Base-by-base conservation (phyloP, 1,284 basidiomycete species). In the Nidula niveotomentosa region DNA sequence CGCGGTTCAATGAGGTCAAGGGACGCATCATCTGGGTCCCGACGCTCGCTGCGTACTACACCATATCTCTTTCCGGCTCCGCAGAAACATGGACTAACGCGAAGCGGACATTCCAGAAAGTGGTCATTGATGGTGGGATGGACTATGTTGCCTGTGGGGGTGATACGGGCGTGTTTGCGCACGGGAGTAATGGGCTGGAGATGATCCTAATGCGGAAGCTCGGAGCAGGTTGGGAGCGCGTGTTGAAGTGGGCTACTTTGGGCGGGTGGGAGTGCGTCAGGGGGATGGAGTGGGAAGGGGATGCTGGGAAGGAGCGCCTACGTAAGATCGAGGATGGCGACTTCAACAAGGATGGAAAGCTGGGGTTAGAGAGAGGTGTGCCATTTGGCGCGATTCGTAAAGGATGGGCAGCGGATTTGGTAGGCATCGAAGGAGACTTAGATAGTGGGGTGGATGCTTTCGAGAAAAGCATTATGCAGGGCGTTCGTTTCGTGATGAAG, bases 91-190 rank as follows among this genome's bases (percentile, higher is more conserved):
- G 82, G 83, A 69, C 72, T 47, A 61, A 60, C 36, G 71, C 70
- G 1, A 60, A 66, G 34, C 58, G 58, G 8, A 72, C 75, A 6
- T 87, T 89, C 70, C 60, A 66, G 51, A 65, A 65, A 2, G 23
- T 23, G 39, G 83, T 79, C 7, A 62, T 86, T 8, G 65, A 68
- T 23, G 60, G 65, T 2, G 75, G 73, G 0, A 63, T 78, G 56
- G 72, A 76, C 15, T 76, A 75, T 48, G 76, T 87, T 52, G 83
- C 82, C 4, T 82, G 81, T 62, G 84, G 85, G 3, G 84, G 85
- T 1, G 84, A 88, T 64, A 87, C 84, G 0, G 84, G 84, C 2
- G 76, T 78, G 2, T 88, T 87, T 65, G 60, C 79, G 35, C 86
- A 86, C 62, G 85, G 85, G 1, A 71, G 78, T 55, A 88, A 88